A percentile compares a stretch with the other conserved stretches of the same genome.
Conservation (phyloP, 768 basidiomycete genomes). For the Leccinum subtestaceum region DNA sequence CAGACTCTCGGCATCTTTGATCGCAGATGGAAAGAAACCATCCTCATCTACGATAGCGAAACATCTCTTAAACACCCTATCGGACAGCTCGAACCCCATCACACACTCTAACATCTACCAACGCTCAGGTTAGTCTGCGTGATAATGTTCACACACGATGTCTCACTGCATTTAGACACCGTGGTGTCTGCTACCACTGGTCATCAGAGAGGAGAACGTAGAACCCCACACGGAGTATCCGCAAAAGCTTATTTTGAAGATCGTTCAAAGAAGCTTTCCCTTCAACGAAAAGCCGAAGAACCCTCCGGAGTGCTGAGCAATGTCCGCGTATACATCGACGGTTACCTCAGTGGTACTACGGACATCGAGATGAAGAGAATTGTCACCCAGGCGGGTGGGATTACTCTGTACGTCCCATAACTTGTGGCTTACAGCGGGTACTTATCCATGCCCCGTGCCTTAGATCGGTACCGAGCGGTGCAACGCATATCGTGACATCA, state of each 20-base stretch:
- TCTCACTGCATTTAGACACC: conserved; percentile 41
- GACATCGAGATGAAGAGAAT: conserved; percentile 77
- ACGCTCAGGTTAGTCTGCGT: conserved; percentile 49
- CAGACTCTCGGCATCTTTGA: conserved; percentile 31
- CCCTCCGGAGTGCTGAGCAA: conserved; percentile 34
- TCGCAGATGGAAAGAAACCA: conserved; percentile 32
- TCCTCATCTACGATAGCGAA: conserved; percentile 51
- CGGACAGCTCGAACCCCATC: conserved; percentile 70
- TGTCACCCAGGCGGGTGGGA: conserved; percentile 65
- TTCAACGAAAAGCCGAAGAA: conserved; percentile 22
- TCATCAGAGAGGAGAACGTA: conserved; percentile 60
- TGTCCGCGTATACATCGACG: conserved; percentile 66
- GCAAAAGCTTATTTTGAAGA: conserved; percentile 40
- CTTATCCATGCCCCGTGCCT: not conserved
- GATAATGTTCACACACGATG: not conserved
- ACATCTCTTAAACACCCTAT: conserved; percentile 58
- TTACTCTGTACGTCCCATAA: conserved; percentile 48
- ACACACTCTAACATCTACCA: conserved; percentile 66
- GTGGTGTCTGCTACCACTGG: conserved; percentile 64
- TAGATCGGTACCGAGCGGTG: conserved; percentile 56
- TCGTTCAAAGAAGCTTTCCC: conserved; percentile 45
- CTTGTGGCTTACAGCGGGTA: not conserved
- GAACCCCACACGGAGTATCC: conserved; percentile 22
- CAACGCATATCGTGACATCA: conserved; percentile 80
- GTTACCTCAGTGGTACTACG: conserved; percentile 67